These are phyloP conservation scores for Quercus agrifolia DNA, from an alignment of 306 rosid genomes.

Conservation along the genomic window DNA sequence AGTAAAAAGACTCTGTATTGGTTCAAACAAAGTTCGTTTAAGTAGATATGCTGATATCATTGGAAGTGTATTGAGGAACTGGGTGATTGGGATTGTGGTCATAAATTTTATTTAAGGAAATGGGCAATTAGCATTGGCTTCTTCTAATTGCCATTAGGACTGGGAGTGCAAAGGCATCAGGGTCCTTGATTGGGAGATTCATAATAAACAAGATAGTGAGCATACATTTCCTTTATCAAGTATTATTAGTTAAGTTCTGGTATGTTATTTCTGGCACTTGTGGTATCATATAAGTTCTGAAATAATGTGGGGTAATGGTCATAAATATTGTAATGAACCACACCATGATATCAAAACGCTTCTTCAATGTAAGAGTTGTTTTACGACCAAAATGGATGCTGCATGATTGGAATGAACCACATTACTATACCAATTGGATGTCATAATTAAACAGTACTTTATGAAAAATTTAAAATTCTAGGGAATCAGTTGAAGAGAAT, in stretches of 20 bases:
- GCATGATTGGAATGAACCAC: neutral
- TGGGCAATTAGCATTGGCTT: neutral
- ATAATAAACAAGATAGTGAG: neutral
- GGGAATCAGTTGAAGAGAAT: neutral
- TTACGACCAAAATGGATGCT: neutral
- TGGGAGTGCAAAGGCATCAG: neutral
- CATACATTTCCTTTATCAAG: neutral
- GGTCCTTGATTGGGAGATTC: constrained; percentile 2
- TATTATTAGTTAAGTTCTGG: neutral
- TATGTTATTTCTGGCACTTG: neutral
- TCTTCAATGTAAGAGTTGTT: neutral
- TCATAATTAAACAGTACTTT: neutral
- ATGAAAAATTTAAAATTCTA: neutral
- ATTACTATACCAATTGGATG: neutral
- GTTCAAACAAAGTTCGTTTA: neutral
- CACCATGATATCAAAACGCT: neutral
- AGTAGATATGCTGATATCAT: too few relatives aligned
- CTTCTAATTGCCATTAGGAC: neutral
- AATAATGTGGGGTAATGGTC: constrained; percentile 1
- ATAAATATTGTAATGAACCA: neutral
- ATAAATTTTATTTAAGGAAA: neutral
- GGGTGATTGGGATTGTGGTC: neutral
- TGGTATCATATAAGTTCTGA: neutral
- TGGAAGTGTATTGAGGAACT: neutral
- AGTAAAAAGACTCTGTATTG: neutral